Percentiles rank a stretch among this genome's conserved stretches.
These are phyloP conservation scores for Termitomyces sp. DNA, from an alignment of 768 basidiomycete species.

Conservation along the genomic window DNA sequence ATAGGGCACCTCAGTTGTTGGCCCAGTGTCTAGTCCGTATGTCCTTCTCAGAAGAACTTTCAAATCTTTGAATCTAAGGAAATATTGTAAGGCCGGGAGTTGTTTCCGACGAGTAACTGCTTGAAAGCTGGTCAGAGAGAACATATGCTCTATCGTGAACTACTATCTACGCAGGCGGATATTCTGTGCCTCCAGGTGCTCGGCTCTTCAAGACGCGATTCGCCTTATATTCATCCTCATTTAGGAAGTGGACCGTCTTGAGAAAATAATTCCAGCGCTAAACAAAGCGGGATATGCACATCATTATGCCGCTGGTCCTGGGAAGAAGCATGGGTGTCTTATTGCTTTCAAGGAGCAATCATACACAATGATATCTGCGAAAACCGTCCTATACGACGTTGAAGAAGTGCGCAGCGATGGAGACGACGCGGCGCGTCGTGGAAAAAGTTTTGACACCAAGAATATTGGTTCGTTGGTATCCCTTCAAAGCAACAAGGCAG, in stretches of 20 bases:
- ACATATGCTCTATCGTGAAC: slow-evolving; percentile 72
- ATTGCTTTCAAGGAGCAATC: slow-evolving; percentile 59
- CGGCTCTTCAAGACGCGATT: background rate
- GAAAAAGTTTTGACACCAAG: slow-evolving; percentile 62
- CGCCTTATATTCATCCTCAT: background rate
- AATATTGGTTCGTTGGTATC: slow-evolving; percentile 80
- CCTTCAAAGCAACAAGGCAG: slow-evolving; percentile 38
- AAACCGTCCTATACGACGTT: slow-evolving; percentile 65
- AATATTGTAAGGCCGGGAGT: slow-evolving; percentile 54
- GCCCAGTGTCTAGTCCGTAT: slow-evolving; percentile 78
- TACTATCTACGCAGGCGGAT: slow-evolving; percentile 69
- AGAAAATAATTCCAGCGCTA: slow-evolving; percentile 64
- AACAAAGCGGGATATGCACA: slow-evolving; percentile 58
- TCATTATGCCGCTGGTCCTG: slow-evolving; percentile 62
- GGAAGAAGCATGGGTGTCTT: slow-evolving; percentile 84
- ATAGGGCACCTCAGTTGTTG: slow-evolving; percentile 44
- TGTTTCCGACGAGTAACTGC: slow-evolving; percentile 84
- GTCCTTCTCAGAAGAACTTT: slow-evolving; percentile 22
- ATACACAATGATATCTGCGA: slow-evolving; percentile 42
- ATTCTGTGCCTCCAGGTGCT: slow-evolving; percentile 82
- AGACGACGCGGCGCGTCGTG: slow-evolving; percentile 33
- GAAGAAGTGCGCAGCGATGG: slow-evolving; percentile 41
- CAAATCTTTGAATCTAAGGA: background rate
- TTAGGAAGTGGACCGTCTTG: slow-evolving; percentile 85
- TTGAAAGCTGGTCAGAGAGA: slow-evolving; percentile 70